These are phyloP conservation scores for Solanum hybrid DNA, from an alignment of 305 asterid genomes.

Conservation along the genomic window DNA sequence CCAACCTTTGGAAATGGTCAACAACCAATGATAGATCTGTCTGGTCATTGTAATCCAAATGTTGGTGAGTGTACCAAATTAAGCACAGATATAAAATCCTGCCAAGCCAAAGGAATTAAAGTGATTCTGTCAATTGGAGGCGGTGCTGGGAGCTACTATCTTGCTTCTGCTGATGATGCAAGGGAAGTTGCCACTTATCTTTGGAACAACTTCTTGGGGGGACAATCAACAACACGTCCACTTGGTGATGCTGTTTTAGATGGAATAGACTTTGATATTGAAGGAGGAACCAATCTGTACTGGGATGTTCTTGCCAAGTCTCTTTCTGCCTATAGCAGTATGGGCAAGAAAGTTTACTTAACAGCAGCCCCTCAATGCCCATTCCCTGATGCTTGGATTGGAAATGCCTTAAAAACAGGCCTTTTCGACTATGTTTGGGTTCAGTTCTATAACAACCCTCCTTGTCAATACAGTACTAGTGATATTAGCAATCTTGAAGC, in stretches of 20 bases:
- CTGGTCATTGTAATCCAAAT: slow-evolving; percentile 13
- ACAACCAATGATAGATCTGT: not conserved
- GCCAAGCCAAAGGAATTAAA: not conserved
- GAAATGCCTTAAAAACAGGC: slow-evolving; percentile 9
- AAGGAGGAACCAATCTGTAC: not conserved
- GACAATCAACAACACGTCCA: not conserved
- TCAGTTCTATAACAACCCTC: slow-evolving; percentile 15
- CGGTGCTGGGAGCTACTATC: not conserved
- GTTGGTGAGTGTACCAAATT: not conserved
- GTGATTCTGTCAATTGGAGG: slow-evolving; percentile 8
- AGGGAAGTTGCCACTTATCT: slow-evolving; percentile 8
- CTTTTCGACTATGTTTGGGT: slow-evolving; percentile 13
- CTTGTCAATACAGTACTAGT: slow-evolving; percentile 7
- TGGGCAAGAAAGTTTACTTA: slow-evolving; percentile 8
- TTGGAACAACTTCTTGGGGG: slow-evolving; percentile 13
- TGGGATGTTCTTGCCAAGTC: slow-evolving; percentile 12
- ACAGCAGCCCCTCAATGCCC: slow-evolving; percentile 15
- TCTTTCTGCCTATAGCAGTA: not conserved
- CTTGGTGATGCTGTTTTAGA: slow-evolving; percentile 10
- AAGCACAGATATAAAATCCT: not conserved
- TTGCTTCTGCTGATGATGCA: slow-evolving; percentile 7
- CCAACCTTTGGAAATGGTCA: slow-evolving; percentile 12
- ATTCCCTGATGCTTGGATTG: slow-evolving; percentile 11
- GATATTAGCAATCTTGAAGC: slow-evolving; percentile 1
- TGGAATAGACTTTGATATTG: slow-evolving; percentile 13